phyloP scores from a whole-genome alignment of 2,329 filamentous ascomycete genomes.

The Pezicula radicicola region DNA sequence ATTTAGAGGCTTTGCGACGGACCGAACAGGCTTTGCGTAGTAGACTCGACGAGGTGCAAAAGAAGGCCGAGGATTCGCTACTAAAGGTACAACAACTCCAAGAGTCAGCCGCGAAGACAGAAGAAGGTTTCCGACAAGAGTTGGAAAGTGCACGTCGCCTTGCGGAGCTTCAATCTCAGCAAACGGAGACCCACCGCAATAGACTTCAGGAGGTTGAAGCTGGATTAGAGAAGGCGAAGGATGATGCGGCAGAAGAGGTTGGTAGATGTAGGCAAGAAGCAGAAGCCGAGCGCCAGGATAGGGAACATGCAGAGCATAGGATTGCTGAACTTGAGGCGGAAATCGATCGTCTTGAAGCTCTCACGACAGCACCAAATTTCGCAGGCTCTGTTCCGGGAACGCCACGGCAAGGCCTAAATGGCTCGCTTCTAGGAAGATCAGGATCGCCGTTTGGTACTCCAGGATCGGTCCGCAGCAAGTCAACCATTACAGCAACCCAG shows the following conservation, averaged over 20 bases:
- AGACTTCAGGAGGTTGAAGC: conserved; percentile 68
- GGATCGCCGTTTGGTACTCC: conserved; percentile 62
- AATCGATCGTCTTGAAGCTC: conserved; percentile 57
- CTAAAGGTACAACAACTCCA: conserved; percentile 80
- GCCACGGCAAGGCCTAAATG: conserved; percentile 49
- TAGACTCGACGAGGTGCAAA: conserved; percentile 78
- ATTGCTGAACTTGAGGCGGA: conserved; percentile 63
- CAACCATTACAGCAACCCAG: conserved; percentile 56
- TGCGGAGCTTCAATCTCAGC: conserved; percentile 77
- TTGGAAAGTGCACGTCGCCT: conserved; percentile 78
- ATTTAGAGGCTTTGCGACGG: conserved; percentile 72
- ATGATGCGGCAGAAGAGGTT: conserved; percentile 59
- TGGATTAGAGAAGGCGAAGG: conserved; percentile 54
- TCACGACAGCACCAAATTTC: conserved; percentile 36
- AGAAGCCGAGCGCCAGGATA: conserved; percentile 56
- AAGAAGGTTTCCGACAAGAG: conserved; percentile 84
- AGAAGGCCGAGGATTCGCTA: conserved; percentile 83
- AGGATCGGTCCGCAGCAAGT: conserved; percentile 52
- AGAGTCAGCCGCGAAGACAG: conserved; percentile 75
- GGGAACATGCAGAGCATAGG: conserved; percentile 57
- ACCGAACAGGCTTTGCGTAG: conserved; percentile 78
- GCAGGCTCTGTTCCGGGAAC: conserved; percentile 55
- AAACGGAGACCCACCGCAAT: conserved; percentile 68
- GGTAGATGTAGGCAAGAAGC: conserved; percentile 49
- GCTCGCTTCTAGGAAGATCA: conserved; percentile 48